Evolutionary conservation across 164 flowering plant genomes (phyloP).

Genomic region (Paratinospora sagittata): DNA sequence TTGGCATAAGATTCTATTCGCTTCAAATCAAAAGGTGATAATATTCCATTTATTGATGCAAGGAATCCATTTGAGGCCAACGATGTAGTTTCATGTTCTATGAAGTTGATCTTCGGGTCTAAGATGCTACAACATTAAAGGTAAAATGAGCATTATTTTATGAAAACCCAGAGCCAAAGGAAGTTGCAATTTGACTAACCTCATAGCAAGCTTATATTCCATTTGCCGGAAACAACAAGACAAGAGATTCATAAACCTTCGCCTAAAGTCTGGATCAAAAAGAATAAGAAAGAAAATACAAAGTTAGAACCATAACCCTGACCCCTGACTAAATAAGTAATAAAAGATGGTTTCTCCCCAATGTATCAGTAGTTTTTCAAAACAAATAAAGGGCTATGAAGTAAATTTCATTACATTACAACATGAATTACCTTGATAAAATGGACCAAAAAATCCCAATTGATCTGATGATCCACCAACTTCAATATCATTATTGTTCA

Average conservation of each 20-base stretch:
- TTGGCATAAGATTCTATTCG: constrained; percentile 64
- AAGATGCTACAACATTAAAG: constrained; percentile 44
- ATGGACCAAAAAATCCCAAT: constrained; percentile 72
- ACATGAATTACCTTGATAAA: constrained; percentile 55
- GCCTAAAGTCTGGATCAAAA: constrained; percentile 58
- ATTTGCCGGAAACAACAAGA: constrained; percentile 42
- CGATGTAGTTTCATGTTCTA: constrained; percentile 27
- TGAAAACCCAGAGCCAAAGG: background rate
- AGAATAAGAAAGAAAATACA: background rate
- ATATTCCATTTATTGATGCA: constrained; percentile 27
- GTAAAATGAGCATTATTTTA: constrained; percentile 16
- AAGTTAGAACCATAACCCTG: background rate
- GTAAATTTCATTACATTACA: background rate
- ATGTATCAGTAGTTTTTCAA: background rate
- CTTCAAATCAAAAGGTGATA: constrained; percentile 63
- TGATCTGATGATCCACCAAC: constrained; percentile 42
- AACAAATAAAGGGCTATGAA: too few species aligned
- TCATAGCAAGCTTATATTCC: constrained; percentile 88
- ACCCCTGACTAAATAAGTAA: background rate
- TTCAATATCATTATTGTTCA: constrained; percentile 73
- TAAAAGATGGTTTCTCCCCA: background rate
- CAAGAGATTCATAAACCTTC: constrained; percentile 47
- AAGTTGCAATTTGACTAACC: constrained; percentile 36
- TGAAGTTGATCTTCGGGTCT: constrained; percentile 73
- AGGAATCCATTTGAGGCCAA: constrained; percentile 32